Evolutionary conservation across 768 basidiomycete genomes (phyloP).

Genomic region (Goffeauzyma gilvescens): DNA sequence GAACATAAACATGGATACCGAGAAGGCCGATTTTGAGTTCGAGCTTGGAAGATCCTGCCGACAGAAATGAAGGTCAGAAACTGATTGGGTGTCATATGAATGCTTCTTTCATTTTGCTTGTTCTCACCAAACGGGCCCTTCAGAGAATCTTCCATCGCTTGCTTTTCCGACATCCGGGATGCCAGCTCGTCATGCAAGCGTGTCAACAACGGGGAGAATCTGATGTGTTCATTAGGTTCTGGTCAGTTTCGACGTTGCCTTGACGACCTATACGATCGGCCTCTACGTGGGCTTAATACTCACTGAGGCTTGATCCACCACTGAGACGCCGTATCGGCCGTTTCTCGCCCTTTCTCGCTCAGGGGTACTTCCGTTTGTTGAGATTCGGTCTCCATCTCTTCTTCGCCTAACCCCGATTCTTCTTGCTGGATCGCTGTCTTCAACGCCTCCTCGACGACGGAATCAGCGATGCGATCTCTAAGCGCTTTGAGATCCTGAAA

Average conservation of each 20-base stretch:
- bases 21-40: constrained; percentile 9
- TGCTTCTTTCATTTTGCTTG: too few species aligned
- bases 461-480: constrained; percentile 15
- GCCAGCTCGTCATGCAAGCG: too few species aligned
- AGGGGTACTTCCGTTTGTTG: constrained; percentile 3
- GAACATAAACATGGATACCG: too few species aligned
- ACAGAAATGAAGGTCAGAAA: constrained; percentile 17
- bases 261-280: too few species aligned
- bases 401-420: constrained; percentile 12
- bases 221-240: too few species aligned
- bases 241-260: too few species aligned
- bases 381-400: constrained; percentile 5
- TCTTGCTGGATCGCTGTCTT: constrained; percentile 6
- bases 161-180: too few species aligned
- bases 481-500: constrained; percentile 12
- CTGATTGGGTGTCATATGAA: too few species aligned
- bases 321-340: constrained; percentile 11
- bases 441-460: constrained; percentile 19
- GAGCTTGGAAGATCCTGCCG: constrained; percentile 12
- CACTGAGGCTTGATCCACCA: constrained; percentile 27
- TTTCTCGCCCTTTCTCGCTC: constrained; percentile 7
- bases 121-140: too few species aligned
- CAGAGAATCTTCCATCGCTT: too few species aligned
- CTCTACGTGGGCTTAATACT: too few species aligned
- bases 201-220: too few species aligned